These are phyloP conservation scores for Gomphus bonarii DNA, from an alignment of 1,284 basidiomycete genomes.

Conservation along the genomic window DNA sequence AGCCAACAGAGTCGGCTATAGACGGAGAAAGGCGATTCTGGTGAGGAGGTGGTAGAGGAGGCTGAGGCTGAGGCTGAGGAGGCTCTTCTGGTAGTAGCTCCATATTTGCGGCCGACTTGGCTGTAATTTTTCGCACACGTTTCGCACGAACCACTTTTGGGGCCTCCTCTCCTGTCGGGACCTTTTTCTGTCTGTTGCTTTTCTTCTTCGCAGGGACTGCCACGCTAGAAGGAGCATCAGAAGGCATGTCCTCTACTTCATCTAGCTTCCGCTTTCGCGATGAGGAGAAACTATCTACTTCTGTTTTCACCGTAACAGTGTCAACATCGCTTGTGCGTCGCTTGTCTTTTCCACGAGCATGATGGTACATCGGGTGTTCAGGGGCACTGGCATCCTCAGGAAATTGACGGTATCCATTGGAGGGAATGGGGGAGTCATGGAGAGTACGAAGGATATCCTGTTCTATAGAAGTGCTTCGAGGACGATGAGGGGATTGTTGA, in stretches of 20 bases:
- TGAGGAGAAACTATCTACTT: neutral
- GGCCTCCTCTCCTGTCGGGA: neutral
- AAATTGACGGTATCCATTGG: neutral
- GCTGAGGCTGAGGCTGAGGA: neutral
- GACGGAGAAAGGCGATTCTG: neutral
- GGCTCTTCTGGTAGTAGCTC: slow-evolving; percentile 8
- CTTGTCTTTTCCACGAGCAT: neutral
- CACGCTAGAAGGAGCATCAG: slow-evolving; percentile 1
- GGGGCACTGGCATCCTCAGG: neutral
- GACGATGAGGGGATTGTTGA: neutral
- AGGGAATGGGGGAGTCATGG: neutral
- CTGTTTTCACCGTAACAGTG: neutral
- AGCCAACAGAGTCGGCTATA: neutral
- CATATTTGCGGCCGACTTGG: neutral
- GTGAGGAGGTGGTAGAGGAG: neutral
- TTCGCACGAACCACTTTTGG: neutral
- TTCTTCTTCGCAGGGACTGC: slow-evolving; percentile 1
- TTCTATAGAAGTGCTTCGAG: slow-evolving; percentile 10
- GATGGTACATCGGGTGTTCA: neutral
- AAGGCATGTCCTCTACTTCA: slow-evolving; percentile 3
- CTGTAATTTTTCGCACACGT: slow-evolving; percentile 5
- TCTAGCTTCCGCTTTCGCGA: slow-evolving; percentile 7
- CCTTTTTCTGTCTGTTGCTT: neutral
- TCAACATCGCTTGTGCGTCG: slow-evolving; percentile 7
- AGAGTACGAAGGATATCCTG: slow-evolving; percentile 9